phyloP scores from a whole-genome alignment of 129 eudicot genomes.

The Helichrysum umbraculigerum region DNA sequence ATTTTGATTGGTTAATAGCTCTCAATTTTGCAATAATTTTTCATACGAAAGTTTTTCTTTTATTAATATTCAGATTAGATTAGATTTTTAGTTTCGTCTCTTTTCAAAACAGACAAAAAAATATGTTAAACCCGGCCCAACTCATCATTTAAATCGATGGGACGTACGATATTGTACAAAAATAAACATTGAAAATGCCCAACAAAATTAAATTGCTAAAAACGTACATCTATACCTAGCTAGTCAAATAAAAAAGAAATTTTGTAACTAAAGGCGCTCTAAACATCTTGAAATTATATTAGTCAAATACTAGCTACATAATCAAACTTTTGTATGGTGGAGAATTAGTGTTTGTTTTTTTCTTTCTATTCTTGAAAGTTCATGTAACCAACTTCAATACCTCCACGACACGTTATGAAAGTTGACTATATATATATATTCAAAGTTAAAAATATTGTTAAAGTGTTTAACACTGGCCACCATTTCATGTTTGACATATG shows the following conservation, averaged over 20 bases:
- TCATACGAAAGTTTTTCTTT: too few relatives aligned
- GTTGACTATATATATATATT: too few relatives aligned
- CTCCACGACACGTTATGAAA: conserved; percentile 32
- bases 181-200: not conserved
- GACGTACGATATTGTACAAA: not conserved
- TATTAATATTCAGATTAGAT: too few relatives aligned
- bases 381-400: conserved; percentile 13
- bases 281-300: not conserved
- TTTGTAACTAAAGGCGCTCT: too few relatives aligned
- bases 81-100: too few relatives aligned
- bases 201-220: not conserved
- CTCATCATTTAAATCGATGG: too few relatives aligned
- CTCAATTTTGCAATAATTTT: too few relatives aligned
- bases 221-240: not conserved
- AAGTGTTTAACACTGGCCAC: conserved; percentile 17
- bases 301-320: conserved; percentile 27
- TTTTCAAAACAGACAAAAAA: too few relatives aligned
- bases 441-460: too few relatives aligned
- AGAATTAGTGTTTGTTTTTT: not conserved
- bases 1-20: too few relatives aligned
- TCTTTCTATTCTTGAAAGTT: conserved; percentile 11
- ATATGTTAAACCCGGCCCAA: too few relatives aligned
- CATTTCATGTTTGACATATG: not conserved
- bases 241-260: too few relatives aligned
- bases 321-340: not conserved